A percentile compares a stretch with the other conserved stretches of the same genome.
Evolutionary conservation across 2,329 filamentous ascomycete genomes (phyloP).

Genomic region (Phyllosticta citrichinensis): DNA sequence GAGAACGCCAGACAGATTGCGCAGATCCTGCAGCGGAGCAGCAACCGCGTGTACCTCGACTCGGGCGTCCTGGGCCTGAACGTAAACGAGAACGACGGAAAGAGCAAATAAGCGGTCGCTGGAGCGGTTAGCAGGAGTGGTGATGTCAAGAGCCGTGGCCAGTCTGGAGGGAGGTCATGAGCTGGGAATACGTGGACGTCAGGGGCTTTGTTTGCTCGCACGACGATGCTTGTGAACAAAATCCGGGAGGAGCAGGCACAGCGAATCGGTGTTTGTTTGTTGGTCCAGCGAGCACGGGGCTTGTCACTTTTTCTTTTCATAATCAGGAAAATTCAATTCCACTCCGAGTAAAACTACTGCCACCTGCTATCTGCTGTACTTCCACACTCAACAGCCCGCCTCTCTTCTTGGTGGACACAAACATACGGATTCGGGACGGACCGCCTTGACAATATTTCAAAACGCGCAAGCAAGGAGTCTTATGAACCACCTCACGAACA

Average conservation of each 20-base stretch:
- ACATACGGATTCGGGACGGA: too few relatives aligned
- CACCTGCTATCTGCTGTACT: not conserved
- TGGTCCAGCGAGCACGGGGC: not conserved
- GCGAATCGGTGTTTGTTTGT: not conserved
- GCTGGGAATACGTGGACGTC: not conserved
- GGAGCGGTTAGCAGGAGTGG: not conserved
- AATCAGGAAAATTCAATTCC: not conserved
- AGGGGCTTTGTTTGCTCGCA: not conserved
- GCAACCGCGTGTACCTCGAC: constrained; percentile 92
- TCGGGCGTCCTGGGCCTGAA: constrained; percentile 85
- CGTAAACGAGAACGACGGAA: constrained; percentile 43
- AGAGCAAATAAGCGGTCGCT: constrained; percentile 16
- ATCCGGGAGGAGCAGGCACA: not conserved
- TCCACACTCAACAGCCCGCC: not conserved
- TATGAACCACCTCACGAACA: too few relatives aligned
- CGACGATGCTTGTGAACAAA: not conserved
- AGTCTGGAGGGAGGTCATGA: not conserved
- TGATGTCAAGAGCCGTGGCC: not conserved
- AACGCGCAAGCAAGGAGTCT: too few relatives aligned
- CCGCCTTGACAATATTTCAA: too few relatives aligned
- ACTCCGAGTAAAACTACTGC: not conserved
- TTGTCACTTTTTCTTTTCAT: not conserved
- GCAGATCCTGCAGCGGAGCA: constrained; percentile 74
- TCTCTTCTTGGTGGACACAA: not conserved
- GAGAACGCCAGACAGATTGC: constrained; percentile 91